phyloP scores from a whole-genome alignment of 345 rosid genomes.

The Raphanus sativus region DNA sequence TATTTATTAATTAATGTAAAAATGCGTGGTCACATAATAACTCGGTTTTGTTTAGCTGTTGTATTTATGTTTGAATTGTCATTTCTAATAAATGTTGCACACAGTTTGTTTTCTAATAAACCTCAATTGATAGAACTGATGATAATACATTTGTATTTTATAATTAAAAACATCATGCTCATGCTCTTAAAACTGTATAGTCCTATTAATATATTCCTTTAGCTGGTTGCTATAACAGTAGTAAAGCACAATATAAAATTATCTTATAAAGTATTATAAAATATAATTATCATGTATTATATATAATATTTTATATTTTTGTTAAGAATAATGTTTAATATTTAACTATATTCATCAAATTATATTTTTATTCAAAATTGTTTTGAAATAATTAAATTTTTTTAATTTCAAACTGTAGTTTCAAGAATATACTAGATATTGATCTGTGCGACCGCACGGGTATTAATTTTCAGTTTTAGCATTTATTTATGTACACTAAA shows the following conservation, averaged over 20 bases:
- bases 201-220: neutral
- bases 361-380: neutral
- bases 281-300: neutral
- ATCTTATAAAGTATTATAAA: too few relatives aligned
- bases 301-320: neutral
- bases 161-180: too few relatives aligned
- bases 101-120: neutral
- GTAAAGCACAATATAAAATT: neutral
- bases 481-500: too few relatives aligned
- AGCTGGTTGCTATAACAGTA: neutral
- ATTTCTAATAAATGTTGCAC: neutral
- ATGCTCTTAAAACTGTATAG: too few relatives aligned
- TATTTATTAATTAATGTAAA: neutral
- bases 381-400: neutral
- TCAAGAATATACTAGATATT: neutral
- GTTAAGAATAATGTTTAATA: neutral
- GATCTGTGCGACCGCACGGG: too few relatives aligned
- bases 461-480: too few relatives aligned
- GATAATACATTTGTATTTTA: neutral
- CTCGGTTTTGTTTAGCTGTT: neutral
- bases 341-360: neutral
- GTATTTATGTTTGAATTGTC: neutral
- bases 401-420: neutral
- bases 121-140: neutral
- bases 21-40: neutral